Evolutionary conservation across 75 land plant genomes (phyloP), one percentile per base, ranked within the genome.

Genomic region (Sequoia sempervirens): DNA sequence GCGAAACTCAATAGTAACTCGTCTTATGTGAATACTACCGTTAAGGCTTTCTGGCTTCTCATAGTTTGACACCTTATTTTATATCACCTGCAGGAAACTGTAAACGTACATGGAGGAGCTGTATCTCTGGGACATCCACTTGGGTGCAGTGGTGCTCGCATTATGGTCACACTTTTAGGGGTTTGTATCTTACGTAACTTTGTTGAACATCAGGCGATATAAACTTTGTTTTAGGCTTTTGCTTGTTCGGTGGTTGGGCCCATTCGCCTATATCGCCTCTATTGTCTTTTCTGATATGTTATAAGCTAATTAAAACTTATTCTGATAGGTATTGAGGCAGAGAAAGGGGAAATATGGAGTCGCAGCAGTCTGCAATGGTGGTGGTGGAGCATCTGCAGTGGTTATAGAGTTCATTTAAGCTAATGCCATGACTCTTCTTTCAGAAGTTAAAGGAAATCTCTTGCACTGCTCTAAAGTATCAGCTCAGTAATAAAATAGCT

Each of bases 131-230:
- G 99, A 30, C 99, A 97, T 91, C 99, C 99, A 32, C 75, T 97
- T 45, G 99, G 99, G 32, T 97, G 99, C 91, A 97, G 99, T 90
- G 99, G 99, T 47, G 99, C 97, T 79, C 94, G 97, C 30, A 95
- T 97, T 34, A 79, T 95, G 84, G 91, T 97, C 53, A 93, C 99
- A 13, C 83, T 97, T 6, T 89, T 97, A 32, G 99, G 99, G 94
- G 99, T 96, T 87, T 52, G 75, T 38, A 84, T 87, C 70, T 82
- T 64, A 58, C 34, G 7, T 82, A 58, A 58, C 74, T 54, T 38
- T 40, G 52, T 43, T 74, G 14, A 30, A 36, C 18, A 14, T 34
- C 37, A 37, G 34, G 75, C 34, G 17, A 34, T 74, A 14, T 18
- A 74, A 30, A 34, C 34, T 37, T 37, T 43, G 46, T 43, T 43